phyloP scores from a whole-genome alignment of 2,329 filamentous ascomycete genomes.

The Paecilomyces formosus region DNA sequence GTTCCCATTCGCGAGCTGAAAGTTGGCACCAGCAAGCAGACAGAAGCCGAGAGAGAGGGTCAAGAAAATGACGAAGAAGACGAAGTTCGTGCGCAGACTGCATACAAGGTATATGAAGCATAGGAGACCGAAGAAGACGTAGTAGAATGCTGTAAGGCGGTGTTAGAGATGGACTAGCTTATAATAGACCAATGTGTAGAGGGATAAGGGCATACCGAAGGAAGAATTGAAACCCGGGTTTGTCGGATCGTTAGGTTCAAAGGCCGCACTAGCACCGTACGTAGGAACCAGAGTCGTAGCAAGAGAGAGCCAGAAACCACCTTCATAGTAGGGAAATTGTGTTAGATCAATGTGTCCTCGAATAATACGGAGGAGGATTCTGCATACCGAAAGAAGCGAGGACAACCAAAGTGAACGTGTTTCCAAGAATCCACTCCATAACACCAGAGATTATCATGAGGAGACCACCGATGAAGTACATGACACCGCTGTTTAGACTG shows the following conservation, averaged over 20 bases:
- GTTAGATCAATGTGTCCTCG: not conserved
- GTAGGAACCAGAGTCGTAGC: slow-evolving; percentile 48
- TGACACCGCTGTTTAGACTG: slow-evolving; percentile 34
- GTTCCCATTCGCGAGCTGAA: slow-evolving; percentile 42
- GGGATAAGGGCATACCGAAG: slow-evolving; percentile 38
- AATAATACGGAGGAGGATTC: not conserved
- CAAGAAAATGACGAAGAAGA: slow-evolving; percentile 64
- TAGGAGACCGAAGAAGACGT: slow-evolving; percentile 59
- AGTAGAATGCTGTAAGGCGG: slow-evolving; percentile 45
- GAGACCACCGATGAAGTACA: slow-evolving; percentile 48
- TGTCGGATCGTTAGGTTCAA: slow-evolving; percentile 20
- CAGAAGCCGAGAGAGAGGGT: slow-evolving; percentile 53
- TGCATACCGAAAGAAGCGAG: slow-evolving; percentile 45
- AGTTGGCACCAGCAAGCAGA: slow-evolving; percentile 55
- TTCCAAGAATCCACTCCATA: slow-evolving; percentile 52
- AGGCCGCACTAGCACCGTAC: slow-evolving; percentile 45
- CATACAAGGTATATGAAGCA: slow-evolving; percentile 62
- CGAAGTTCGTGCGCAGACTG: slow-evolving; percentile 63
- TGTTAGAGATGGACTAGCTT: not conserved
- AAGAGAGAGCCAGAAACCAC: slow-evolving; percentile 50
- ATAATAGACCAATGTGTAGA: not conserved
- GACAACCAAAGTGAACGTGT: slow-evolving; percentile 53
- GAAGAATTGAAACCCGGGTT: slow-evolving; percentile 39
- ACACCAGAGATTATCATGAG: slow-evolving; percentile 47
- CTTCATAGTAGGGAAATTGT: slow-evolving; percentile 4